phyloP scores from a whole-genome alignment of 176 grass and related monocot genomes.

The Elaeis guineensis region DNA sequence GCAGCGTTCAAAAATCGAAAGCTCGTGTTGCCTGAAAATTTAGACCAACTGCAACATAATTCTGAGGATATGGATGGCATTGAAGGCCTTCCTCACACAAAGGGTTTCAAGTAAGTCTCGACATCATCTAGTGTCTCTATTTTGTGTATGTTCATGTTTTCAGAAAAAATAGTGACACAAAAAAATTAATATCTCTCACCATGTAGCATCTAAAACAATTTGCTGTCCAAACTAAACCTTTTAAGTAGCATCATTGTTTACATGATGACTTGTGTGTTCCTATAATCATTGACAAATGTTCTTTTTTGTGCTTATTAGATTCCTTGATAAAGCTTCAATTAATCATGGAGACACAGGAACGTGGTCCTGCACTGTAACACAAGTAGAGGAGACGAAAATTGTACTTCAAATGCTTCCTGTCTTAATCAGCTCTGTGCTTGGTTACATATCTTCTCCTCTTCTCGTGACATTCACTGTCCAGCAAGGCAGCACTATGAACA shows the following conservation, averaged over 20 bases:
- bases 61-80: neutral
- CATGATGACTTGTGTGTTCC: too few species aligned
- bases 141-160: too few species aligned
- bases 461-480: constrained; percentile 64
- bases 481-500: constrained; percentile 81
- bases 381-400: constrained; percentile 84
- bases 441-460: constrained; percentile 37
- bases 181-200: too few species aligned
- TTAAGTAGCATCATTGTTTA: too few species aligned
- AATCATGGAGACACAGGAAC: constrained; percentile 17
- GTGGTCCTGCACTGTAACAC: constrained; percentile 52
- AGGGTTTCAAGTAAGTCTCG: constrained; percentile 41
- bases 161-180: too few species aligned
- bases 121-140: neutral
- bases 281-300: too few species aligned
- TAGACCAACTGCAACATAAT: constrained; percentile 22
- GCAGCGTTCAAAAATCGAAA: constrained; percentile 50
- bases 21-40: constrained; percentile 25
- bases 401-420: constrained; percentile 59
- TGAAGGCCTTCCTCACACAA: constrained; percentile 36
- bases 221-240: too few species aligned
- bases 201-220: too few species aligned
- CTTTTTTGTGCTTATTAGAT: constrained; percentile 27
- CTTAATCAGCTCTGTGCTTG: constrained; percentile 48
- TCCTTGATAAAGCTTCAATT: constrained; percentile 62